Percentiles rank a stretch among this genome's conserved stretches.
phyloP scores from a whole-genome alignment of 805 yeast species.

The Kluyveromyces aestuarii region DNA sequence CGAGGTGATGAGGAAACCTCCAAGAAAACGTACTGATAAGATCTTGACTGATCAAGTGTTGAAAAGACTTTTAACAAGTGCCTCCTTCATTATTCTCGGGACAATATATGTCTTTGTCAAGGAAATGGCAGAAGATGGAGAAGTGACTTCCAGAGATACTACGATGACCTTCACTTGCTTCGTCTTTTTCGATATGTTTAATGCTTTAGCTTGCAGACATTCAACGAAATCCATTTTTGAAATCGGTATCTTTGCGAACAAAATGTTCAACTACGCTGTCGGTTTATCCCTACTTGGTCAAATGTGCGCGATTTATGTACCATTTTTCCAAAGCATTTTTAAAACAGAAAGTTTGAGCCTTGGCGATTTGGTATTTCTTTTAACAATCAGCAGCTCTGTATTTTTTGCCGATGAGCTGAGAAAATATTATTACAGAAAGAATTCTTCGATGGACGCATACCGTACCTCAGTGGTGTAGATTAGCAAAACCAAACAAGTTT shows the following conservation, averaged over 20 bases:
- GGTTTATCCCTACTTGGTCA: slow-evolving; percentile 84
- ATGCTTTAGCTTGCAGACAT: slow-evolving; percentile 90
- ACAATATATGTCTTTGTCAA: slow-evolving; percentile 78
- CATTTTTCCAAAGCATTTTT: slow-evolving; percentile 85
- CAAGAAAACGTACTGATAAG: slow-evolving; percentile 78
- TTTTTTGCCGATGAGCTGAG: slow-evolving; percentile 78
- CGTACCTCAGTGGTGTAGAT: slow-evolving; percentile 19
- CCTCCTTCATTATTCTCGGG: slow-evolving; percentile 69
- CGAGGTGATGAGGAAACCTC: slow-evolving; percentile 94
- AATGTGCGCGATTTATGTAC: slow-evolving; percentile 84
- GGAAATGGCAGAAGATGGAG: slow-evolving; percentile 73
- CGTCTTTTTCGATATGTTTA: slow-evolving; percentile 93
- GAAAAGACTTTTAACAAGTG: slow-evolving; percentile 67
- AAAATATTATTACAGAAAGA: slow-evolving; percentile 37
- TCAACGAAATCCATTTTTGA: slow-evolving; percentile 74
- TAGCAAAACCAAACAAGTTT: background rate
- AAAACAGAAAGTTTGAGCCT: slow-evolving; percentile 86
- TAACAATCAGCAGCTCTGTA: slow-evolving; percentile 64
- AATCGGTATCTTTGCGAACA: slow-evolving; percentile 66
- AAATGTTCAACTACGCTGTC: slow-evolving; percentile 91
- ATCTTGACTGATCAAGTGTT: slow-evolving; percentile 66
- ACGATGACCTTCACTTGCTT: slow-evolving; percentile 98
- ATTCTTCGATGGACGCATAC: slow-evolving; percentile 5
- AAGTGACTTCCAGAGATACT: slow-evolving; percentile 88
- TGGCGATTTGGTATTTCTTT: slow-evolving; percentile 57